A percentile compares a stretch with the other conserved stretches of the same genome.
These are phyloP conservation scores for Neofusicoccum sp. DNA, from an alignment of 2,329 filamentous ascomycete genomes.

Conservation along the genomic window DNA sequence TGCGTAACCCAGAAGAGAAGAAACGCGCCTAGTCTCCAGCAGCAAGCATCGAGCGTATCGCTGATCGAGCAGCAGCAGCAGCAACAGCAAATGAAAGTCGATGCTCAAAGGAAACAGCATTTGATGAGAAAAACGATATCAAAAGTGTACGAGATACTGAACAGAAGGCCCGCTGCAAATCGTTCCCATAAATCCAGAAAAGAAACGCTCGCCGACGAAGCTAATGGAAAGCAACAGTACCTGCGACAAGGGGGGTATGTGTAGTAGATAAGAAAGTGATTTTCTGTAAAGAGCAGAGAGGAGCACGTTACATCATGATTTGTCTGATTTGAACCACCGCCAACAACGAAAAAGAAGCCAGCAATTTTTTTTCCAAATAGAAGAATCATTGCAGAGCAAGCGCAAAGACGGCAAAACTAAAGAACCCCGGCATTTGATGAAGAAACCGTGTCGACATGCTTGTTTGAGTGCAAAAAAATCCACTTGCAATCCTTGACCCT, in stretches of 20 bases:
- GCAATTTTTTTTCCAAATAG: slow-evolving; percentile 20
- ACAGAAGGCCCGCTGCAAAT: slow-evolving; percentile 9
- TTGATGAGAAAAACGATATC: slow-evolving; percentile 13
- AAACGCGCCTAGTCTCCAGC: slow-evolving; percentile 3
- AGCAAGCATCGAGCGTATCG: background rate
- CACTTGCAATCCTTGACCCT: slow-evolving; percentile 19
- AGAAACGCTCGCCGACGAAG: slow-evolving; percentile 19
- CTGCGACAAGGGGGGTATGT: slow-evolving; percentile 20
- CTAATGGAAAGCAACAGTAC: slow-evolving; percentile 20
- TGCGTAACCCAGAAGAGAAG: background rate
- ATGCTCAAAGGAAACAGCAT: slow-evolving; percentile 7
- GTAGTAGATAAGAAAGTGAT: slow-evolving; percentile 20
- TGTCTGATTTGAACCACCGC: slow-evolving; percentile 20
- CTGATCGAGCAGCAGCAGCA: slow-evolving; percentile 13
- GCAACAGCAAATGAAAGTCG: slow-evolving; percentile 8
- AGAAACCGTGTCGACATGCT: slow-evolving; percentile 22
- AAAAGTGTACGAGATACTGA: slow-evolving; percentile 18
- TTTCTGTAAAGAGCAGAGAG: slow-evolving; percentile 20
- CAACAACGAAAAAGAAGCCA: slow-evolving; percentile 19
- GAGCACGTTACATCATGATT: slow-evolving; percentile 22
- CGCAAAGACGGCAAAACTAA: slow-evolving; percentile 20
- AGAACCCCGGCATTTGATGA: slow-evolving; percentile 21
- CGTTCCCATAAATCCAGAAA: slow-evolving; percentile 19
- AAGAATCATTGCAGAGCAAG: slow-evolving; percentile 20
- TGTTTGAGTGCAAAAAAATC: slow-evolving; percentile 20